Evolutionary conservation across 352 stramenopile genomes (phyloP).

Genomic region (Phytophthora cryptogea): DNA sequence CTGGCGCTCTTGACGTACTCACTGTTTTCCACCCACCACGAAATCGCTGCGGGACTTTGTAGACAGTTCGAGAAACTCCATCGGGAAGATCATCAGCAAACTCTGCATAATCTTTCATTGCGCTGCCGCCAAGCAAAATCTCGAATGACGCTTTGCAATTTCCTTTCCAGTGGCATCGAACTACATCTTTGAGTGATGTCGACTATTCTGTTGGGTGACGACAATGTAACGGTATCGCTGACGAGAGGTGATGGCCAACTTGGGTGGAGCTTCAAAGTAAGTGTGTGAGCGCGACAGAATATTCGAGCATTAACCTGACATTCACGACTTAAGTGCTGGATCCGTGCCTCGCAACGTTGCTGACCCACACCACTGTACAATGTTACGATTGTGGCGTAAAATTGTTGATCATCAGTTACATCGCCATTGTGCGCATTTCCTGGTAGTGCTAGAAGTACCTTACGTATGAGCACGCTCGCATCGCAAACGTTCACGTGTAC

Average conservation of each 20-base stretch:
- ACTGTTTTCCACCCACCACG: neutral
- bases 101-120: neutral
- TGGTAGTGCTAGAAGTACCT: neutral
- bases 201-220: neutral
- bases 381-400: too few relatives aligned
- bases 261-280: too few relatives aligned
- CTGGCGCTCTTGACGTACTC: neutral
- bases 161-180: neutral
- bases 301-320: too few relatives aligned
- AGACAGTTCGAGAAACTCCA: neutral
- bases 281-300: too few relatives aligned
- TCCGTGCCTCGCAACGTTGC: too few relatives aligned
- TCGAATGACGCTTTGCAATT: neutral
- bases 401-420: too few relatives aligned
- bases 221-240: neutral
- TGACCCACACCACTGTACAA: too few relatives aligned
- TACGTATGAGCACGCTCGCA: neutral
- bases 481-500: neutral
- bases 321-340: too few relatives aligned
- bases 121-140: neutral
- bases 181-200: neutral
- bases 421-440: too few relatives aligned
- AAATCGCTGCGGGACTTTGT: neutral
- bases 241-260: too few relatives aligned
- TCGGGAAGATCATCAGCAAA: neutral